Evolutionary conservation across 2,329 filamentous ascomycete genomes (phyloP).

Genomic region (Cordyceps militaris): DNA sequence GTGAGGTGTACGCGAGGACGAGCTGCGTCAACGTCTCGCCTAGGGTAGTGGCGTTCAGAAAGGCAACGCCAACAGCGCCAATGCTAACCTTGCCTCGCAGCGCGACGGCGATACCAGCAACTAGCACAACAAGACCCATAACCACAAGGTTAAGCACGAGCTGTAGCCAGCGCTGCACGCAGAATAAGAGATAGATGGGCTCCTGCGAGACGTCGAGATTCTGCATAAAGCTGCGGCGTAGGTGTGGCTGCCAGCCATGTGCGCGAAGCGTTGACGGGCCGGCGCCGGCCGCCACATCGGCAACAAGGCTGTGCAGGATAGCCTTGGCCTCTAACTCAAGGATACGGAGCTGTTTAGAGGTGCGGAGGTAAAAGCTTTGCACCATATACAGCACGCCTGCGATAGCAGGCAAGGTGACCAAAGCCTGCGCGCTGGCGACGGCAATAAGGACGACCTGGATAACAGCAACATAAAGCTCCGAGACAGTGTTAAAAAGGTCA

Average conservation of each 20-base stretch:
- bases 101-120: background rate
- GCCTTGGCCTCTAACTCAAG: conserved; percentile 3
- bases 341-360: background rate
- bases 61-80: conserved; percentile 2
- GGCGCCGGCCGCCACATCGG: background rate
- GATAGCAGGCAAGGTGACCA: background rate
- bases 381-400: background rate
- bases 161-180: conserved; percentile 5
- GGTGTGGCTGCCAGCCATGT: background rate
- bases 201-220: background rate
- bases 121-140: background rate
- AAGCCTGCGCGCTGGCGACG: background rate
- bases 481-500: background rate
- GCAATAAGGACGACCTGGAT: conserved; percentile 1
- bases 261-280: background rate
- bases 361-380: background rate
- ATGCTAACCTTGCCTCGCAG: background rate
- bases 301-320: background rate
- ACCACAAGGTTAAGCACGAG: conserved; percentile 5
- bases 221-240: background rate
- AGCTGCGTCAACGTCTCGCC: background rate
- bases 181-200: conserved; percentile 1
- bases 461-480: background rate
- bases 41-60: conserved; percentile 2
- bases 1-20: background rate